phyloP scores from a whole-genome alignment of 2,329 filamentous ascomycete genomes.

The Cercospora sp. region DNA sequence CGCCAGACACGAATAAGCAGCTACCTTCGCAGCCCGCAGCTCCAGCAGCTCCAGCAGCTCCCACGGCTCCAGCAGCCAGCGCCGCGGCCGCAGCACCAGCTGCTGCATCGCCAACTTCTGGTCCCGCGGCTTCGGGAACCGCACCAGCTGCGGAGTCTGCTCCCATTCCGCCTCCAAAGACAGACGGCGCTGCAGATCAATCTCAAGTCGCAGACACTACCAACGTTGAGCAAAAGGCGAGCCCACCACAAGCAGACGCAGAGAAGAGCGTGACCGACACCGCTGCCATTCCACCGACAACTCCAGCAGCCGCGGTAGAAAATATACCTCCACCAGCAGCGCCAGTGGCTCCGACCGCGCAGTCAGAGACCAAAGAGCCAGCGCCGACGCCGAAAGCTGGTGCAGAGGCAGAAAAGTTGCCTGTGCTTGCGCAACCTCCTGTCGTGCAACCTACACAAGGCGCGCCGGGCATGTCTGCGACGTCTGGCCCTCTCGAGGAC shows the following conservation, averaged over 20 bases:
- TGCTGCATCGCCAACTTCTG: constrained; percentile 8
- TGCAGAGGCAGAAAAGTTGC: constrained; percentile 15
- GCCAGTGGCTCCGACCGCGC: constrained; percentile 4
- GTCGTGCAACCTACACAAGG: constrained; percentile 5
- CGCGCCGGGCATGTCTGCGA: constrained; percentile 29
- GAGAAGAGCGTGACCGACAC: not conserved
- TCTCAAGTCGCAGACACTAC: not conserved
- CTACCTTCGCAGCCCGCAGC: constrained; percentile 20
- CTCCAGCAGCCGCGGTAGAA: constrained; percentile 1
- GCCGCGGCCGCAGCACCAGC: constrained; percentile 2
- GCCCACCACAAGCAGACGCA: not conserved
- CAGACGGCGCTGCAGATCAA: constrained; percentile 15
- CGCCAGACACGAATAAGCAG: constrained; percentile 28
- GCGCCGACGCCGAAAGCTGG: constrained; percentile 11
- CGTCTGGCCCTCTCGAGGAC: constrained; percentile 29
- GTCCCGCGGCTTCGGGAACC: constrained; percentile 19
- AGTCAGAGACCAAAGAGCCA: not conserved
- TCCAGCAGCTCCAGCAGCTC: constrained; percentile 4
- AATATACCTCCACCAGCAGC: constrained; percentile 3
- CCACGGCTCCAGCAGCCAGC: not conserved
- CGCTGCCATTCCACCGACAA: not conserved
- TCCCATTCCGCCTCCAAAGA: constrained; percentile 27
- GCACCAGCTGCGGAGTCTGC: constrained; percentile 24
- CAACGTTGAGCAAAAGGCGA: not conserved
- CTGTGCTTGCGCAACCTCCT: constrained; percentile 16